Percentiles rank a stretch among this genome's conserved stretches.
phyloP scores from a whole-genome alignment of 2,329 filamentous ascomycete genomes.

The Pestalotiopsis sp. region DNA sequence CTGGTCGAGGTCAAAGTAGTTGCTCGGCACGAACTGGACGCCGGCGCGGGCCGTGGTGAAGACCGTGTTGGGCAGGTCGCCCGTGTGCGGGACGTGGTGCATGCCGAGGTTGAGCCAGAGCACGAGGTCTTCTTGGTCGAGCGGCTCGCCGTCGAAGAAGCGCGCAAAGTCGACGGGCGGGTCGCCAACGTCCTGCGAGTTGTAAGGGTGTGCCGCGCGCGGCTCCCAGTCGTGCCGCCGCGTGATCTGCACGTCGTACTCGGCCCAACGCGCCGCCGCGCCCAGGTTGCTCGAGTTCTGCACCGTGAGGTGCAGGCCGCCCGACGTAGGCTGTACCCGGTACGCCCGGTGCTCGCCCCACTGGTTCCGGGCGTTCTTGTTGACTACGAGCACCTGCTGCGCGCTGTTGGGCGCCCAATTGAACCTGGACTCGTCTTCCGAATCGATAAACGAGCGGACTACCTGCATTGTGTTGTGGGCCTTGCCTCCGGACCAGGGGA shows the following conservation, averaged over 20 bases:
- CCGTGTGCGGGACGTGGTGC: slow-evolving; percentile 59
- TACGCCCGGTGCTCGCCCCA: slow-evolving; percentile 57
- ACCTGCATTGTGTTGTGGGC: slow-evolving; percentile 55
- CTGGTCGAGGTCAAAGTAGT: slow-evolving; percentile 44
- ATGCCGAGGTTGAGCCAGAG: slow-evolving; percentile 58
- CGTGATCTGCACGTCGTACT: slow-evolving; percentile 53
- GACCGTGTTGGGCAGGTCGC: slow-evolving; percentile 56
- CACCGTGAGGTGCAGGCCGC: slow-evolving; percentile 48
- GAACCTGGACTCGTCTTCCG: slow-evolving; percentile 45
- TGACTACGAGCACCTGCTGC: slow-evolving; percentile 53
- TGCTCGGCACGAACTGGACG: slow-evolving; percentile 45
- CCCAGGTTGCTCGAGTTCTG: slow-evolving; percentile 47
- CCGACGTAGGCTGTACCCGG: slow-evolving; percentile 43
- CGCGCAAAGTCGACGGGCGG: slow-evolving; percentile 53
- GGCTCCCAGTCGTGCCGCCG: slow-evolving; percentile 56
- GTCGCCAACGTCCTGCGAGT: slow-evolving; percentile 45
- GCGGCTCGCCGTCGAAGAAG: slow-evolving; percentile 47
- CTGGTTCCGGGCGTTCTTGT: slow-evolving; percentile 48
- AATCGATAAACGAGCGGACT: slow-evolving; percentile 37
- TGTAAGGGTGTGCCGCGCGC: slow-evolving; percentile 44
- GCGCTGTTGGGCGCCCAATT: slow-evolving; percentile 51
- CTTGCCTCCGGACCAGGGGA: slow-evolving; percentile 52
- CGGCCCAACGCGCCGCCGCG: slow-evolving; percentile 50
- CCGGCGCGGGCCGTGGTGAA: slow-evolving; percentile 48
- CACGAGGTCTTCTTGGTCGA: slow-evolving; percentile 48